phyloP scores from a whole-genome alignment of 257 asterid genomes.

The Gentiana straminea region DNA sequence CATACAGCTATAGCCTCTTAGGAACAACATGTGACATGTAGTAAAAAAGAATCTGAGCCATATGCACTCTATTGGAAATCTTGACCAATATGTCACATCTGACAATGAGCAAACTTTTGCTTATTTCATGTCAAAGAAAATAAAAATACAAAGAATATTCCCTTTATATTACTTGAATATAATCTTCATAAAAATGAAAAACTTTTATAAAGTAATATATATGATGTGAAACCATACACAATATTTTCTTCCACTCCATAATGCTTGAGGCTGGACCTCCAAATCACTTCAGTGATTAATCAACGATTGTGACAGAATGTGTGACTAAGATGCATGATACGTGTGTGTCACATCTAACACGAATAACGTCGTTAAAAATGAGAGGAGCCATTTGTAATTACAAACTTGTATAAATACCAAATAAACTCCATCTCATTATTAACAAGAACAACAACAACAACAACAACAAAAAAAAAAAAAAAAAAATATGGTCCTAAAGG shows the following conservation, averaged over 20 bases:
- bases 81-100: slow-evolving; percentile 4
- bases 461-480: too few species aligned
- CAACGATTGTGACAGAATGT: too few species aligned
- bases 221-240: slow-evolving; percentile 4
- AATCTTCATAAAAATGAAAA: background rate
- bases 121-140: background rate
- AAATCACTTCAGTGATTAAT: too few species aligned
- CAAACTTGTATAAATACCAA: too few species aligned
- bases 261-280: too few species aligned
- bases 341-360: too few species aligned
- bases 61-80: slow-evolving; percentile 2
- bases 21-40: slow-evolving; percentile 18
- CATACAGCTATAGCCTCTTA: slow-evolving; percentile 14
- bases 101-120: background rate
- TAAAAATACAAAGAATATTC: too few species aligned
- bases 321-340: too few species aligned
- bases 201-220: too few species aligned
- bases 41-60: slow-evolving; percentile 1
- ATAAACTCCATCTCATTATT: slow-evolving; percentile 29
- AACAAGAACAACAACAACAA: slow-evolving; percentile 4
- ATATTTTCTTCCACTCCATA: slow-evolving; percentile 18
- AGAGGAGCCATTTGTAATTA: too few species aligned
- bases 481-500: too few species aligned
- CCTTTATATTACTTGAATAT: slow-evolving; percentile 4
- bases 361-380: too few species aligned